Conservation (phyloP, 2,329 filamentous ascomycete species). For the Sarocladiaceae sp. region DNA sequence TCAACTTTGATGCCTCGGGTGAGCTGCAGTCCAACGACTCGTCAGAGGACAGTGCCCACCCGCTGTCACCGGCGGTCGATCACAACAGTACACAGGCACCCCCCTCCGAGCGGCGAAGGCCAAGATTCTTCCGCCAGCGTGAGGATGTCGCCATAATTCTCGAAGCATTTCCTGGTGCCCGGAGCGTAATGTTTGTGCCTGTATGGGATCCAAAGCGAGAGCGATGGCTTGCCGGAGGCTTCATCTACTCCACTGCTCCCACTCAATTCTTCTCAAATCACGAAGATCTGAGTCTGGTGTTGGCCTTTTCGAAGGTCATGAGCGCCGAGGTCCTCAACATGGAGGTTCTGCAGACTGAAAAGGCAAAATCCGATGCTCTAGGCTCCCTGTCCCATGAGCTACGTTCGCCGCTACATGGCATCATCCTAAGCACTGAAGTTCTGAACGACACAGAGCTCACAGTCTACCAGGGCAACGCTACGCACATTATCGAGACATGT, state of each 20-base stretch:
- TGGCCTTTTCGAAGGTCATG: conserved; percentile 48
- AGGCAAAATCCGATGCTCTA: conserved; percentile 54
- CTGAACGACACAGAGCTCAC: conserved; percentile 47
- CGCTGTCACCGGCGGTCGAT: not conserved
- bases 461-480: conserved; percentile 40
- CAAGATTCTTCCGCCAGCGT: not conserved
- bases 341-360: conserved; percentile 31
- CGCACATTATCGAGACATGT: conserved; percentile 46
- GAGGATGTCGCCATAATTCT: conserved; percentile 26
- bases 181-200: conserved; percentile 43
- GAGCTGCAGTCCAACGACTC: conserved; percentile 26
- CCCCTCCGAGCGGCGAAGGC: not conserved
- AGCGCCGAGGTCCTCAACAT: conserved; percentile 52
- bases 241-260: conserved; percentile 42
- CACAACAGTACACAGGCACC: conserved; percentile 16
- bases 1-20: conserved; percentile 37
- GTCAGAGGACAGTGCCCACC: conserved; percentile 17
- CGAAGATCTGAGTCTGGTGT: conserved; percentile 47
- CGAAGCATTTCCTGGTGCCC: conserved; percentile 34
- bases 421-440: conserved; percentile 50
- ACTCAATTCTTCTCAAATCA: conserved; percentile 39
- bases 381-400: conserved; percentile 59
- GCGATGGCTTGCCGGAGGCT: conserved; percentile 44
- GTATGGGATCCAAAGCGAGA: conserved; percentile 42
- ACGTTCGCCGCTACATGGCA: conserved; percentile 56